Percentiles rank a stretch among this genome's conserved stretches.
Evolutionary conservation across 495 filamentous ascomycete genomes (phyloP).

Genomic region (Trichocladium uniseriatum): DNA sequence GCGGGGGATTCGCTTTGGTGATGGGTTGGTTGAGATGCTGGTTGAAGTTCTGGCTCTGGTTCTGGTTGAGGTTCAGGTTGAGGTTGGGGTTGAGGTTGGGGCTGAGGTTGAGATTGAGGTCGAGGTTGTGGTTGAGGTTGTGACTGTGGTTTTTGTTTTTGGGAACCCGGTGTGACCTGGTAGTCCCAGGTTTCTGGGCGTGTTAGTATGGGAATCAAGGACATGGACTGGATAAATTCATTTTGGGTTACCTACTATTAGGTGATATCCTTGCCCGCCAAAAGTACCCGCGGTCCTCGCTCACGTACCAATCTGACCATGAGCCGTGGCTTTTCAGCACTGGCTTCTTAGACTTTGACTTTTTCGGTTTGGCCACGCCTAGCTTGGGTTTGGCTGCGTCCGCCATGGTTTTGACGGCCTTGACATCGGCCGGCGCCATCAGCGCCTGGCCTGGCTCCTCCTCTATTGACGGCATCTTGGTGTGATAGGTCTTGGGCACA

Average conservation of each 20-base stretch:
- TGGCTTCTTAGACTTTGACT: no score
- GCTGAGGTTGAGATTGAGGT: no score
- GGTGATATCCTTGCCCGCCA: constrained; percentile 10
- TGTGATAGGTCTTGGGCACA: neutral
- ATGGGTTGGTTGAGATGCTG: neutral
- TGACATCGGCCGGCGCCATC: neutral
- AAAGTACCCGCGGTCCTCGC: constrained; percentile 5
- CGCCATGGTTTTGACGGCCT: neutral
- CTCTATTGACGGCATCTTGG: neutral
- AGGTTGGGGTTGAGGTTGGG: no score
- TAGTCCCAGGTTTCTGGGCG: constrained; percentile 10
- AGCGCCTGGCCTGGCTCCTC: neutral
- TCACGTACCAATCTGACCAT: constrained; percentile 15
- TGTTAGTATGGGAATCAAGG: no score
- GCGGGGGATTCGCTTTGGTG: no score
- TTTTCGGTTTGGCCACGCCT: neutral
- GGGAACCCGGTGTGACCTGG: neutral
- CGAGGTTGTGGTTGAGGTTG: neutral
- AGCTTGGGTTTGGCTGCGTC: neutral
- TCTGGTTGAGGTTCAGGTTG: no score
- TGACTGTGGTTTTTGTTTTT: neutral
- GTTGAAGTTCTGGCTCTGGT: no score
- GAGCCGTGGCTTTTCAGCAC: neutral
- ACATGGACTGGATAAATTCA: neutral
- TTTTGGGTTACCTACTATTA: constrained; percentile 2